Percentiles rank a stretch among this genome's conserved stretches.
These are phyloP conservation scores for Aspergillus novoparasiticus DNA, from an alignment of 2,329 filamentous ascomycete genomes.

Conservation along the genomic window DNA sequence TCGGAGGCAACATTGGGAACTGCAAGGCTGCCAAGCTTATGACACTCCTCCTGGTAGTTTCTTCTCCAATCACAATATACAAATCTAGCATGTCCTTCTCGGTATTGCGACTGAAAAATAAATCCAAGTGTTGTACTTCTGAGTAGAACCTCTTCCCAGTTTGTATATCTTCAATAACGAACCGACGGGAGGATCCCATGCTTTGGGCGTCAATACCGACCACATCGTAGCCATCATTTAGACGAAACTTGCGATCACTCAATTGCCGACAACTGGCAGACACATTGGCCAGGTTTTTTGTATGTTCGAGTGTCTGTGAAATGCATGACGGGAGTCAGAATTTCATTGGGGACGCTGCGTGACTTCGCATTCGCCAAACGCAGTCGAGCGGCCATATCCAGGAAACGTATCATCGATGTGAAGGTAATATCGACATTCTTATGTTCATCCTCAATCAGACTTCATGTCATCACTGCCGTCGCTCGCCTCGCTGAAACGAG, in stretches of 20 bases:
- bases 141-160: conserved; percentile 9
- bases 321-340: conserved; percentile 19
- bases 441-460: not conserved
- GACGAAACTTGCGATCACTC: conserved; percentile 12
- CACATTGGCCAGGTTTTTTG: conserved; percentile 10
- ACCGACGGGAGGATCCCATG: not conserved
- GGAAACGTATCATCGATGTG: conserved; percentile 13
- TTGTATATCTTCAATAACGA: conserved; percentile 15
- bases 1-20: not conserved
- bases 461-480: not conserved
- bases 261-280: conserved; percentile 16
- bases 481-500: not conserved
- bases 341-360: conserved; percentile 20
- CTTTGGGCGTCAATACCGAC: conserved; percentile 5
- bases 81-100: not conserved
- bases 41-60: conserved; percentile 12
- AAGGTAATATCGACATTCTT: not conserved
- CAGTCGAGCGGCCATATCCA: conserved; percentile 12
- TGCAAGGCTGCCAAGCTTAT: conserved; percentile 5
- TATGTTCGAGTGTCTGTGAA: conserved; percentile 19
- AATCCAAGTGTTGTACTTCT: not conserved
- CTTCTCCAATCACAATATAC: conserved; percentile 15
- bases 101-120: too few relatives aligned
- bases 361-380: conserved; percentile 11
- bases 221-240: conserved; percentile 20